Base-by-base conservation (phyloP, 352 stramenopile genomes). In the Hyaloperonospora brassicae region DNA sequence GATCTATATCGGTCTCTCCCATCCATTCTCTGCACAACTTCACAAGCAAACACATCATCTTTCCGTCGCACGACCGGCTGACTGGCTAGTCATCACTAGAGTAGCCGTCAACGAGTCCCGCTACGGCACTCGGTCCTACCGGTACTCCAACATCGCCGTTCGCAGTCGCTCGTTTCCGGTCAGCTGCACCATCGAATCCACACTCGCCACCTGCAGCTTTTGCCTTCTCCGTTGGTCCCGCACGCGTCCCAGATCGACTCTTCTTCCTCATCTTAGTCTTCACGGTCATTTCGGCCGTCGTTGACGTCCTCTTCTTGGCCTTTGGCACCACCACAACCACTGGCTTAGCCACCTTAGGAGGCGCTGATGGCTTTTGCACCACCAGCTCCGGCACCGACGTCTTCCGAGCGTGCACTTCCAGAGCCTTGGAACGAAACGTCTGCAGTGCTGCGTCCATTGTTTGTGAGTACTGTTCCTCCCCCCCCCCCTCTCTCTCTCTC, bases 331-430 rank as follows among this genome's bases (percentile, higher is more conserved):
- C 60, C 51, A 85, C 58, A 13, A 70, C 44, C 0, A 62, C 7
- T 22, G 54, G 52, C 43, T 59, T 64, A 4, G 14, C 11, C 11
- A 21, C 4, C 14, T 61, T 40, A 54, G n/a, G 1, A 53, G 46
- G 2, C 35, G 34, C 12, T 23, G 35, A 40, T 25, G 43, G 45
- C 38, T 17, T 49, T 5, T 68, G 69, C 45, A 31, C 45, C 24
- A 39, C 35, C 50, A 47, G 50, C 30, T 68, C 47, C 8, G 53
- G 48, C 25, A 70, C 31, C 31, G 58, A 38, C 17, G 63, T 39
- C 62, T 79, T 86, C 23, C 73, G 71, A 1, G 62, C 48, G 50
- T 85, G 73, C 39, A 80, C 49, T 61, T 85, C 83, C 6, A 84
- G 52, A 23, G 79, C 75, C 2, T 65, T 87, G 10, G 68, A 80